A percentile compares a stretch with the other conserved stretches of the same genome.
Conservation (phyloP, 192 early-diverging fungal species). For the Coemansia sp. region DNA sequence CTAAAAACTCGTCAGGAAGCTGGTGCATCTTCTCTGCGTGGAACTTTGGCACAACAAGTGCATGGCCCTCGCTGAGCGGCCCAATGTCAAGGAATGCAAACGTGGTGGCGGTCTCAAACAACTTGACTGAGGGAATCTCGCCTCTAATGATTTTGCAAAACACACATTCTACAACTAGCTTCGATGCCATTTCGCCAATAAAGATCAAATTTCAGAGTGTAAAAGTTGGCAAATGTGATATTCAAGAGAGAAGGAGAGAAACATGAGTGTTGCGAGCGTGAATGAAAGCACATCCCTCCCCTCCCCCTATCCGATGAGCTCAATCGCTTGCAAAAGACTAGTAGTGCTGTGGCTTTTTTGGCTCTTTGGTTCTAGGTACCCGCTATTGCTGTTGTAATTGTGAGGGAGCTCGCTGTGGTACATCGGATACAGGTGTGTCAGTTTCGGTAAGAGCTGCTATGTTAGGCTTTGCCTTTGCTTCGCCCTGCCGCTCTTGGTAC, state of each 20-base stretch:
- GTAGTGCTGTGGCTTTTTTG: not conserved
- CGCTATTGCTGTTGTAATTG: too few relatives aligned
- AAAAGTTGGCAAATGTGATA: not conserved
- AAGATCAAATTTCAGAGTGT: not conserved
- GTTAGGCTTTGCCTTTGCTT: not conserved
- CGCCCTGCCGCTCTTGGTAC: constrained; percentile 37
- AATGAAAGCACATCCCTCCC: too few relatives aligned
- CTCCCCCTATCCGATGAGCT: not conserved
- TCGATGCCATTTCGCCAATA: constrained; percentile 26
- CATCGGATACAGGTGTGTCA: not conserved
- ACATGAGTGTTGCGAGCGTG: not conserved
- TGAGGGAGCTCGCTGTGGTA: not conserved
- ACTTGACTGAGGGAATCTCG: constrained; percentile 81
- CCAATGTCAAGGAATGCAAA: constrained; percentile 83
- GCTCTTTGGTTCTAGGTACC: not conserved
- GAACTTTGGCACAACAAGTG: constrained; percentile 53
- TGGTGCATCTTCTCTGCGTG: constrained; percentile 92
- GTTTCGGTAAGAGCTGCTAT: not conserved
- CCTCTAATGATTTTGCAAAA: constrained; percentile 92
- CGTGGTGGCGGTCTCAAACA: constrained; percentile 79
- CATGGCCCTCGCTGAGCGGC: constrained; percentile 75
- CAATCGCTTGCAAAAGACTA: not conserved
- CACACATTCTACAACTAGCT: constrained; percentile 64
- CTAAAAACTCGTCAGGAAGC: constrained; percentile 80
- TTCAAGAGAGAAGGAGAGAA: not conserved